Conservation (phyloP, 495 filamentous ascomycete genomes). For the Elasticomyces elasticus region DNA sequence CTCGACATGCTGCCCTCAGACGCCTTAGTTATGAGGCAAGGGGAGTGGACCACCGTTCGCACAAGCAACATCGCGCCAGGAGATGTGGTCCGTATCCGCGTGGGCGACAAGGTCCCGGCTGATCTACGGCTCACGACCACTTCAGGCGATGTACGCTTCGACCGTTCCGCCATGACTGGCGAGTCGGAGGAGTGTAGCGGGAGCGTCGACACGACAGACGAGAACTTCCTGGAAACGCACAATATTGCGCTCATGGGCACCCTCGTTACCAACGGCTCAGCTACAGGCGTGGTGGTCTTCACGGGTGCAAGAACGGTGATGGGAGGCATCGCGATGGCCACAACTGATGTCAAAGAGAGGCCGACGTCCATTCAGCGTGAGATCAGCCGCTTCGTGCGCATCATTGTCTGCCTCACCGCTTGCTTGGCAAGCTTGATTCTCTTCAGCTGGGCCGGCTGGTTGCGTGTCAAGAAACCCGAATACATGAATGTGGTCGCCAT, state of each 20-base stretch:
- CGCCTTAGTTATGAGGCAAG: constrained; percentile 57
- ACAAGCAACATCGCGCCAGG: constrained; percentile 67
- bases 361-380: constrained; percentile 29
- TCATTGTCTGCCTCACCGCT: constrained; percentile 20
- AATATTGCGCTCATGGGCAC: constrained; percentile 30
- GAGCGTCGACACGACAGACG: constrained; percentile 14
- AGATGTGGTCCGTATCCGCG: constrained; percentile 57
- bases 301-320: constrained; percentile 32
- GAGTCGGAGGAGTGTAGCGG: constrained; percentile 26
- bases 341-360: constrained; percentile 22
- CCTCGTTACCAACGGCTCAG: constrained; percentile 24
- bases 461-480: constrained; percentile 15
- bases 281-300: constrained; percentile 31
- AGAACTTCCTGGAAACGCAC: constrained; percentile 28
- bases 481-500: constrained; percentile 25
- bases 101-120: constrained; percentile 62
- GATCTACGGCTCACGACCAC: constrained; percentile 43
- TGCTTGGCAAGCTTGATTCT: constrained; percentile 23
- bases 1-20: constrained; percentile 28
- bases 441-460: constrained; percentile 23
- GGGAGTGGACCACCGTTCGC: constrained; percentile 51
- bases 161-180: constrained; percentile 29
- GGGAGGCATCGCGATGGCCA: constrained; percentile 31
- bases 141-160: constrained; percentile 28
- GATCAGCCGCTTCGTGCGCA: constrained; percentile 31